Base-by-base conservation (phyloP, 1,284 basidiomycete genomes). In the Ustilago trichophora region DNA sequence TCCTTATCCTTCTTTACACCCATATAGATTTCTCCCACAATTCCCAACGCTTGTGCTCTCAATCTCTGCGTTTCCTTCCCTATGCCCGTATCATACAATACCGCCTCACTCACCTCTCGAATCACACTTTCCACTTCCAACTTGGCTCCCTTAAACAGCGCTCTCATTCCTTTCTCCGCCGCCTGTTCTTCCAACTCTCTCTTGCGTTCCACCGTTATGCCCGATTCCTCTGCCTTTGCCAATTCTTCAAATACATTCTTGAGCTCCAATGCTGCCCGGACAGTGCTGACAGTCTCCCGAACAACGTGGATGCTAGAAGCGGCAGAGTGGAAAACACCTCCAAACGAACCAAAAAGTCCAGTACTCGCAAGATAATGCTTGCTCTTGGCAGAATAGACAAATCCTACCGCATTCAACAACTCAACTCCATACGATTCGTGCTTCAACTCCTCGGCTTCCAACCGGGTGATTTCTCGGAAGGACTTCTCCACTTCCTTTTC, bases 201-300 rank as follows among this genome's bases (percentile, higher is more conserved):
- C 83, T 90, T 90, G 80, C 94, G 90, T 59, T 96, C 95, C 0
- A 91, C 88, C 4, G 86, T 86, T 48, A 97, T 85, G 87, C 95
- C 96, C 1, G 90, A 88, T 78, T 91, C 89, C 82, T 95, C 91
- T 1, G 81, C 81, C 45, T 79, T 78, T 5, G 75, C 50, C 25
- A 99, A 89, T 80, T 93, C 92, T 76, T 98, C 93, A 70, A 98
- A 99, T 1, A 98, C 92, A 27, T 86, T 85, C 83, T 98, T 98
- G 57, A 99, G 87, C 62, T 81, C 79, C 7, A 81, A 40, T 11
- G 79, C 79, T 4, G 79, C 79, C 0, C 78, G 46, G 1, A 81
- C 73, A 6, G 79, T 80, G 15, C 62, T 70, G 11, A 81, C 74
- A 0, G 79, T 81, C 49, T 80, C 78, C 4, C 76, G 51, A 2